These are phyloP conservation scores for Xerocomus spinulosus DNA, from an alignment of 768 basidiomycete genomes.

Conservation along the genomic window DNA sequence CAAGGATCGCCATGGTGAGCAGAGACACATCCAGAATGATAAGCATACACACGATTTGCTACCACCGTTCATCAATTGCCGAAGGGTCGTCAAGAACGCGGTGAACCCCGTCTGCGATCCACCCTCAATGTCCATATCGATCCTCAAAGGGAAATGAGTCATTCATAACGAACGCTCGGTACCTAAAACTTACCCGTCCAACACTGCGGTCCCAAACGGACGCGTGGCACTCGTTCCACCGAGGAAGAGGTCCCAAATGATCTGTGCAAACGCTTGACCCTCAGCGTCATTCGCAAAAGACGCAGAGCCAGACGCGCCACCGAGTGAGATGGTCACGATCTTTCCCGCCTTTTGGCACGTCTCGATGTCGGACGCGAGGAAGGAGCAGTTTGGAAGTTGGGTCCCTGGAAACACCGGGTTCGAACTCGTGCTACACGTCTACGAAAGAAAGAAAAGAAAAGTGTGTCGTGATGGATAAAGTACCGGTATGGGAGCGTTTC, in stretches of 20 bases:
- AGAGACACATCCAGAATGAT: not conserved
- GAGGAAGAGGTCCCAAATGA: conserved; percentile 66
- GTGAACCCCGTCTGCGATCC: conserved; percentile 32
- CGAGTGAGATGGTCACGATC: conserved; percentile 55
- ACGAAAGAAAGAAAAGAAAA: too few relatives aligned
- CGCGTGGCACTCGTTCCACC: conserved; percentile 59
- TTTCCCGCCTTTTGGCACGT: conserved; percentile 65
- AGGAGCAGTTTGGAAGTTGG: conserved; percentile 55
- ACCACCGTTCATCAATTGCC: conserved; percentile 27
- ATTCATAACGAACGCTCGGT: not conserved
- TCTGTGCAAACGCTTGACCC: conserved; percentile 56
- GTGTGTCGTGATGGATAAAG: not conserved
- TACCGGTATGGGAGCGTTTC: not conserved
- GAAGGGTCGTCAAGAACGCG: conserved; percentile 31
- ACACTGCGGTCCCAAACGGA: conserved; percentile 67
- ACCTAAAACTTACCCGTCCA: conserved; percentile 53
- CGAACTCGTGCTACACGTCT: conserved; percentile 59
- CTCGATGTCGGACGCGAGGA: conserved; percentile 56
- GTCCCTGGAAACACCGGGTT: conserved; percentile 60
- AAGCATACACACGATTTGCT: conserved; percentile 20
- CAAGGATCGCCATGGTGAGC: conserved; percentile 2
- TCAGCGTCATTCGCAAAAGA: conserved; percentile 57
- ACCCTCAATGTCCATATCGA: conserved; percentile 50
- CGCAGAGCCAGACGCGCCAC: conserved; percentile 59
- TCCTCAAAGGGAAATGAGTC: conserved; percentile 14